phyloP scores from a whole-genome alignment of 345 rosid species.

The Rhizophora apiculata region DNA sequence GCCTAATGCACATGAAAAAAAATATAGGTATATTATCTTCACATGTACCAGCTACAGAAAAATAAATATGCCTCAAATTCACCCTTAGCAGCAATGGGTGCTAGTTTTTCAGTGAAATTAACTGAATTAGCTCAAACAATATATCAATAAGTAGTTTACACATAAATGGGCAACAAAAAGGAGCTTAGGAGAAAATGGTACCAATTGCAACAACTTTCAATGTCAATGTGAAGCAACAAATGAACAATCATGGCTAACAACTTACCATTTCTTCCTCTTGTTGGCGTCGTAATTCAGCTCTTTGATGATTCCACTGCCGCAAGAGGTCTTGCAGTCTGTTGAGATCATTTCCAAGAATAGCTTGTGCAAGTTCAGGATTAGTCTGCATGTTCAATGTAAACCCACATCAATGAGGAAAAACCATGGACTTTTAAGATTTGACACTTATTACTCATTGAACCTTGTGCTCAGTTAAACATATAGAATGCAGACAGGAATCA shows the following conservation, averaged over 20 bases:
- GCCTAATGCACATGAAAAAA: slow-evolving; percentile 41
- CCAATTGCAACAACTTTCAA: neutral
- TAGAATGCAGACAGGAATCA: neutral
- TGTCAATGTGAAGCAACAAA: neutral
- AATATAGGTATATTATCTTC: slow-evolving; percentile 10
- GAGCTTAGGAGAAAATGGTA: neutral
- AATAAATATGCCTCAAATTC: too few species aligned
- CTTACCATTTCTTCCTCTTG: slow-evolving; percentile 84
- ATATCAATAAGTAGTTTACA: neutral
- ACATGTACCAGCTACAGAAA: neutral
- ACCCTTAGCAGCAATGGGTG: neutral
- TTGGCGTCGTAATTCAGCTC: slow-evolving; percentile 58
- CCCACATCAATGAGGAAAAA: neutral
- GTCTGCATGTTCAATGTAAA: slow-evolving; percentile 35
- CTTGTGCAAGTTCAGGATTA: slow-evolving; percentile 95
- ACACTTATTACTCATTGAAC: neutral
- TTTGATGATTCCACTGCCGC: slow-evolving; percentile 63
- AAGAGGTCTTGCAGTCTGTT: slow-evolving; percentile 71
- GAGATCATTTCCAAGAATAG: slow-evolving; percentile 76
- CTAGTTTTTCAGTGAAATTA: neutral
- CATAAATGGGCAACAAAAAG: neutral
- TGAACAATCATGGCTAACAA: slow-evolving; percentile 18
- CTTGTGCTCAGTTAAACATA: neutral
- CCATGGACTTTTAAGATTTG: neutral
- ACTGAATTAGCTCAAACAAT: neutral